Base-by-base conservation (phyloP, 2,329 filamentous ascomycete species). In the Pyrenophora tritici-repentis region DNA sequence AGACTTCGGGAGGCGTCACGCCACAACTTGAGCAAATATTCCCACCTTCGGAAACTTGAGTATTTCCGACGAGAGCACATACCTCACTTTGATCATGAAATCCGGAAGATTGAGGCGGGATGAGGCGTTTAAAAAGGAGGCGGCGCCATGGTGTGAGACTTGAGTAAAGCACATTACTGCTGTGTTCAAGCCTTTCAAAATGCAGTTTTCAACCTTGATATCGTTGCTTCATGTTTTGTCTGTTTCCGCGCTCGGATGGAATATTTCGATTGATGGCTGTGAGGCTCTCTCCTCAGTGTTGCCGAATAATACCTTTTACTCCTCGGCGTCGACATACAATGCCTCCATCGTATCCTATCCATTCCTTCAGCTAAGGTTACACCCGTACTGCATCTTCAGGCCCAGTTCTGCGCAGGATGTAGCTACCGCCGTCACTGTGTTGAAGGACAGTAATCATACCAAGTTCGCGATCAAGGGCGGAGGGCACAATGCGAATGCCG, bases 401-500 rank as follows among this genome's bases (percentile, higher is more conserved):
- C 65, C 65, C 14, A 56, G 29, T 6, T 50, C 56, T 4, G 35
- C 55, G 1, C 22, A 63, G 14, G 56, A 68, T 55, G 61, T 68
- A 4, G 45, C 58, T 6, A 58, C 20, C 5, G 55, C 57, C 10
- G 32, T 68, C 6, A 54, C 44, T 2, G 33, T 60, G 12, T 36
- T 67, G 16, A 17, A 20, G 26, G 18, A 51, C 8, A 50, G 24
- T 32, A 51, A 55, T 10, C 42, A 42, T 31, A 56, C 58, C 16
- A 58, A 61, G 12, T 64, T 68, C 39, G 63, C 65, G 8, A 47
- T 68, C 26, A 62, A 55, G 38, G 56, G 64, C 13, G 65, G 65
- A 35, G 65, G 64, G 2, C 64, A 67, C 8, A 65, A 62, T 31
- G 50, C 58, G 8, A 64, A 63, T 32, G 41, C 42, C 1, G 62